Evolutionary conservation across 805 yeast species (phyloP).

Genomic region (Candida michaelii): DNA sequence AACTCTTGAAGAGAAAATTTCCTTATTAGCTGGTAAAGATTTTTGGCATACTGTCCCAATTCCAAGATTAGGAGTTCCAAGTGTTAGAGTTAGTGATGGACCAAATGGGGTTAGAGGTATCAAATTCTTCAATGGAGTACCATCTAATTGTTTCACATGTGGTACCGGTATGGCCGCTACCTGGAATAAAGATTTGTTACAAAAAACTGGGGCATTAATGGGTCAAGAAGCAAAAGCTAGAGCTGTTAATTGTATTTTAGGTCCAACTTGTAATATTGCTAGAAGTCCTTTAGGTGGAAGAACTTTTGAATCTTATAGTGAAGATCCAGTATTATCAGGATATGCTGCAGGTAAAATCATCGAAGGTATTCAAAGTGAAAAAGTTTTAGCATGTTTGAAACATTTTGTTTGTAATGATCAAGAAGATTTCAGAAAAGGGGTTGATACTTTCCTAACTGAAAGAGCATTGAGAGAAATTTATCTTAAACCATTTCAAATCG

Average conservation of each 20-base stretch:
- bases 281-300: slow-evolving; percentile 63
- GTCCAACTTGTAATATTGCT: slow-evolving; percentile 50
- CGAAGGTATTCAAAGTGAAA: slow-evolving; percentile 53
- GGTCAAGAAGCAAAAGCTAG: slow-evolving; percentile 55
- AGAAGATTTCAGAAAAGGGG: slow-evolving; percentile 53
- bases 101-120: slow-evolving; percentile 68
- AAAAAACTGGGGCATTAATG: slow-evolving; percentile 52
- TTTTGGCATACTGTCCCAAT: slow-evolving; percentile 52
- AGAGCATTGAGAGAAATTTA: slow-evolving; percentile 67
- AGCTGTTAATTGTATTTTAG: slow-evolving; percentile 43
- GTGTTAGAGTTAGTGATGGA: slow-evolving; percentile 54
- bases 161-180: slow-evolving; percentile 63
- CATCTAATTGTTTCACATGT: slow-evolving; percentile 60
- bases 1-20: slow-evolving; percentile 35
- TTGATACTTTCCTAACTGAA: slow-evolving; percentile 51
- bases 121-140: slow-evolving; percentile 49
- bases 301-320: slow-evolving; percentile 61
- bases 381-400: slow-evolving; percentile 57
- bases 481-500: slow-evolving; percentile 62
- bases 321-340: slow-evolving; percentile 54
- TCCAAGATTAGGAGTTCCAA: slow-evolving; percentile 43
- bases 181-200: slow-evolving; percentile 49
- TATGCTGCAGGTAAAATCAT: slow-evolving; percentile 50
- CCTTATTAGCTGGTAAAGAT: slow-evolving; percentile 41
- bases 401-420: slow-evolving; percentile 65